Conservation (phyloP, 208 protist species). For the Leishmania amazonensis region DNA sequence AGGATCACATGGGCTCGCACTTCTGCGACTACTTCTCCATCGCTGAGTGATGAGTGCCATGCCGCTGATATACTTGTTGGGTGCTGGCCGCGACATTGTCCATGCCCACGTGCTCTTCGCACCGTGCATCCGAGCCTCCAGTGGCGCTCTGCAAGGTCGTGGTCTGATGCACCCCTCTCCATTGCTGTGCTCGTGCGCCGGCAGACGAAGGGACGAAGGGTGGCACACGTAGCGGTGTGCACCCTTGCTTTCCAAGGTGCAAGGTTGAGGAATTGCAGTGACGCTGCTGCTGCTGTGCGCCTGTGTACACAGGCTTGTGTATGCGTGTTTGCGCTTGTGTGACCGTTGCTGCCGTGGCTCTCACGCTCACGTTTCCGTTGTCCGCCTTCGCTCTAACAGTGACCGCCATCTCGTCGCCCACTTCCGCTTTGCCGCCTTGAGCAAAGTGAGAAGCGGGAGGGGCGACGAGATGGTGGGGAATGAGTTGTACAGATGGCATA, state of each 20-base stretch:
- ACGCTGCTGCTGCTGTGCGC: not conserved
- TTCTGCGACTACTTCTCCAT: conserved; percentile 82
- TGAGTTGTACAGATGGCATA: not conserved
- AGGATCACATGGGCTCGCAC: conserved; percentile 76
- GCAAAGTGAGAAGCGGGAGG: not conserved
- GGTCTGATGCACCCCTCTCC: not conserved
- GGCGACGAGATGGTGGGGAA: not conserved
- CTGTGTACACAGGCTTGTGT: not conserved
- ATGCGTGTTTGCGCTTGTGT: not conserved
- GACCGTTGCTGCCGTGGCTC: not conserved
- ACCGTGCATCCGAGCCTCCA: not conserved
- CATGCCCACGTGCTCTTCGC: not conserved
- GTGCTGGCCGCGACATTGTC: not conserved
- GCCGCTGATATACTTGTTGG: not conserved
- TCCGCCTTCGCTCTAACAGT: not conserved
- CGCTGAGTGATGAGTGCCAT: not conserved
- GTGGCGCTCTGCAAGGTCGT: not conserved
- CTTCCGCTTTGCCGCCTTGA: not conserved
- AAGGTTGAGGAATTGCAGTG: not conserved
- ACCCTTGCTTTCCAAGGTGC: not conserved
- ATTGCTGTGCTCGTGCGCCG: not conserved
- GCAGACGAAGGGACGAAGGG: not conserved
- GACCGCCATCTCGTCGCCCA: not conserved
- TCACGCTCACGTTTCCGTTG: not conserved
- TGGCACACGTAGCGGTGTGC: not conserved